phyloP scores from a whole-genome alignment of 2,329 filamentous ascomycete genomes.

The Neofusicoccum parvum region DNA sequence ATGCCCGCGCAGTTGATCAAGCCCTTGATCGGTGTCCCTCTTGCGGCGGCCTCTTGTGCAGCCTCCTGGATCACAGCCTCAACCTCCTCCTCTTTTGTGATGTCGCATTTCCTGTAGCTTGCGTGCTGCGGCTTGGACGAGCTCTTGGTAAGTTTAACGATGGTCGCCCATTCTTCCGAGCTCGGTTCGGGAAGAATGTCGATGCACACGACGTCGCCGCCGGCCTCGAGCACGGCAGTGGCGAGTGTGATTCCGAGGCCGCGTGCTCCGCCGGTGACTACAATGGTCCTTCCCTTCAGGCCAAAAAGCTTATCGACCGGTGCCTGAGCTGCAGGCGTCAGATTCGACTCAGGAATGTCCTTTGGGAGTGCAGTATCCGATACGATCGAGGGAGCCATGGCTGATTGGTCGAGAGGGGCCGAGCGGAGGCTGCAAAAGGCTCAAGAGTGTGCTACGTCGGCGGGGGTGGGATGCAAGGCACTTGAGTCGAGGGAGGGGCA shows the following conservation, averaged over 20 bases:
- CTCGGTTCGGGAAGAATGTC: conserved; percentile 10
- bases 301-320: conserved; percentile 16
- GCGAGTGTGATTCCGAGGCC: conserved; percentile 31
- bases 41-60: conserved; percentile 13
- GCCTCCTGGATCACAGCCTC: conserved; percentile 25
- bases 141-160: conserved; percentile 4
- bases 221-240: conserved; percentile 31
- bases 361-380: conserved; percentile 11
- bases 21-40: conserved; percentile 29
- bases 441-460: neutral
- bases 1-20: conserved; percentile 34
- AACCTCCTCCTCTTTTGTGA: conserved; percentile 28
- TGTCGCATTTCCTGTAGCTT: conserved; percentile 27
- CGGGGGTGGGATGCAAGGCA: neutral
- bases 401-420: neutral
- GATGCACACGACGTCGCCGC: conserved; percentile 27
- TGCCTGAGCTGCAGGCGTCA: conserved; percentile 6
- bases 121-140: neutral
- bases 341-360: conserved; percentile 7
- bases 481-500: neutral
- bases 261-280: conserved; percentile 34
- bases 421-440: neutral
- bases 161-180: conserved; percentile 2
- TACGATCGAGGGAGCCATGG: conserved; percentile 15
- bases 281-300: neutral